Percentiles rank a stretch among this genome's conserved stretches.
These are phyloP conservation scores for Mycena amicta DNA, from an alignment of 768 basidiomycete genomes.

Conservation along the genomic window DNA sequence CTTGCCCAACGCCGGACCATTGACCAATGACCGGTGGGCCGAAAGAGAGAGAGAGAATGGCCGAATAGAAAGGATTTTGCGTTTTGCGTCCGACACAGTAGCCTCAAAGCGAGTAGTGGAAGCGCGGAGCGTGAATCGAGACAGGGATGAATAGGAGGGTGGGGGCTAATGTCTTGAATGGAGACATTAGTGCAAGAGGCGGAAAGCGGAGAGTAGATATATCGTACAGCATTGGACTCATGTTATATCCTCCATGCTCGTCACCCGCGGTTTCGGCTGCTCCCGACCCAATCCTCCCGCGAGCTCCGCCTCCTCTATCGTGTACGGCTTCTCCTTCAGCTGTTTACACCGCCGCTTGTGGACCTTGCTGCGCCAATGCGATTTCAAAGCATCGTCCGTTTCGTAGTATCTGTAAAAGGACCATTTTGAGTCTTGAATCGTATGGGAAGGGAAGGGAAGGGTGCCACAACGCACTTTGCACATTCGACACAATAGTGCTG, in stretches of 20 bases:
- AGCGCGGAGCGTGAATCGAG: too few relatives aligned
- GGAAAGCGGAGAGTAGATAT: too few relatives aligned
- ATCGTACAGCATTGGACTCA: neutral
- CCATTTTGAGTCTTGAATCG: too few relatives aligned
- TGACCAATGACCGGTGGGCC: too few relatives aligned
- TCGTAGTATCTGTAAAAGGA: conserved; percentile 70
- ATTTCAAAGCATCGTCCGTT: conserved; percentile 75
- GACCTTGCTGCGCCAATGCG: conserved; percentile 87
- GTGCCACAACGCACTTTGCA: conserved; percentile 65
- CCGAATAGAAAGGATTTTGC: too few relatives aligned
- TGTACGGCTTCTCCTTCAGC: conserved; percentile 86
- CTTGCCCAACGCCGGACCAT: too few relatives aligned
- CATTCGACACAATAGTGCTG: conserved; percentile 98
- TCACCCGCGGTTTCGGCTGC: conserved; percentile 4
- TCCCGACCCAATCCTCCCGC: conserved; percentile 87
- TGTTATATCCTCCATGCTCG: neutral
- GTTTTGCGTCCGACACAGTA: too few relatives aligned
- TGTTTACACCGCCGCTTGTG: conserved; percentile 88
- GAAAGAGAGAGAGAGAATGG: too few relatives aligned
- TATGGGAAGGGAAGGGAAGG: too few relatives aligned
- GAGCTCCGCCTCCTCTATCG: conserved; percentile 85
- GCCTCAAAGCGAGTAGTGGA: too few relatives aligned
- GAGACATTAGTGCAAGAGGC: neutral
- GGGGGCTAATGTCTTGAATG: neutral
- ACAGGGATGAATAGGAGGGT: neutral